Base-by-base conservation (phyloP, 306 rosid genomes). In the Vigna hirtella region DNA sequence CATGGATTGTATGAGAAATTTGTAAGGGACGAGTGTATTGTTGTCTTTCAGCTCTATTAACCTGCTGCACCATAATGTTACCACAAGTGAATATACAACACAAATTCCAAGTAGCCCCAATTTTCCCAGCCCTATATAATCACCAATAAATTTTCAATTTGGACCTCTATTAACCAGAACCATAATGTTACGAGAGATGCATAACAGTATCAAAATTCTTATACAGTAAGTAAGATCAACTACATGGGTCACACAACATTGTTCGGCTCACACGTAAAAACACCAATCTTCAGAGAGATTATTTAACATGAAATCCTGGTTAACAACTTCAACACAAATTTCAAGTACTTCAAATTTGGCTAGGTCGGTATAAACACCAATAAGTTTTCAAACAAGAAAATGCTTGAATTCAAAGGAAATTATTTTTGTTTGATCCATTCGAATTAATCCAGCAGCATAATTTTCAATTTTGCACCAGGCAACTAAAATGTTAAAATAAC, bases 1-100 rank as follows among this genome's bases (percentile, higher is more conserved):
- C 97, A 92, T 90, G 50, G 56, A 56, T 67, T 73, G 58, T 0
- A 24, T 57, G 34, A 48, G 38, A 48, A 53, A 38, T 17, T 72
- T 51, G 64, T 56, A 17, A 50, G n/a, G 17, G 42, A 52, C 52
- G 69, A 40, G 11, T 6, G 22, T 40, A 45, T 34, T 53, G 12
- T 18, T 68, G 63, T 58, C 8, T n/a, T 11, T 42, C 30, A 64
- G 38, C 53, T 76, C 73, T 40, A 72, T 65, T 42, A 66, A 84
- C 80, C 87, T 84, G 85, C 83, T 81, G 85, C 83, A 72, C 28
- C n/a, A 72, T 34, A 36, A 50, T 53, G 26, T 79, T 52, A 40
- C 5, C 9, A 58, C 12, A 61, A 76, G 70, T 47, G 12, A 70
- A 48, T 58, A 78, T 24, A 15, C 5, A 51, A 67, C 48, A 43